Evolutionary conservation across 2,329 filamentous ascomycete genomes (phyloP), one percentile per base, ranked within the genome.

Genomic region (Coniochaeta sp.): DNA sequence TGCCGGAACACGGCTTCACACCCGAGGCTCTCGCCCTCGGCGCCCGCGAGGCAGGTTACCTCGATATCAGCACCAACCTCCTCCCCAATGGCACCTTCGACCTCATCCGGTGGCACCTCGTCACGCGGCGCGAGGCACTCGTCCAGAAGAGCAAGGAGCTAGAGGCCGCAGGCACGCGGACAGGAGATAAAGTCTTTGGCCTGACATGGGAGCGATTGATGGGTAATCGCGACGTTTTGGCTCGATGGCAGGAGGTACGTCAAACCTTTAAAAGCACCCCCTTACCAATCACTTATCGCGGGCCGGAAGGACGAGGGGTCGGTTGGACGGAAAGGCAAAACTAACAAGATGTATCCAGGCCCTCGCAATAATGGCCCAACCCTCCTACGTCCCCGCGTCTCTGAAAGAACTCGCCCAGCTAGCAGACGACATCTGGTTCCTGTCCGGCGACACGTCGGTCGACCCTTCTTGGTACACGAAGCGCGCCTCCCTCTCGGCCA

Each of bases 341-440:
- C 38, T 40, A 40, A 40, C 38, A n/a, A 60, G 36, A 34, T n/a
- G 6, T 11, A 5, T 9, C 58, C 62, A 95, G 89, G 95, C 93
- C 52, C 81, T 98, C 2, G 92, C 91, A 4, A 79, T 96, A 63
- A 96, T 97, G 90, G 91, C 92, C 5, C 87, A 96, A 61, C 90
- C 91, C 0, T 84, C 82, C 62, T 89, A 93, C 72, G 82, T 96
- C 36, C 85, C 91, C 0, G 76, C 85, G 9, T 93, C 92, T 0
- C 72, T 97, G 3, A 81, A 81, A 52, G 95, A 98, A 76, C 83
- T 99, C 4, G 87, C 89, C 47, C 79, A 83, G 57, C 84, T 99
- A 5, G 84, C 89, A n/a, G 93, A 97, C 72, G 95, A 99, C 73
- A 96, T 99, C 58, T 90, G 89, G 38, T 40, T 40, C 38, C 38